Conservation (phyloP, 345 rosid genomes). For the Trapa bicornis region DNA sequence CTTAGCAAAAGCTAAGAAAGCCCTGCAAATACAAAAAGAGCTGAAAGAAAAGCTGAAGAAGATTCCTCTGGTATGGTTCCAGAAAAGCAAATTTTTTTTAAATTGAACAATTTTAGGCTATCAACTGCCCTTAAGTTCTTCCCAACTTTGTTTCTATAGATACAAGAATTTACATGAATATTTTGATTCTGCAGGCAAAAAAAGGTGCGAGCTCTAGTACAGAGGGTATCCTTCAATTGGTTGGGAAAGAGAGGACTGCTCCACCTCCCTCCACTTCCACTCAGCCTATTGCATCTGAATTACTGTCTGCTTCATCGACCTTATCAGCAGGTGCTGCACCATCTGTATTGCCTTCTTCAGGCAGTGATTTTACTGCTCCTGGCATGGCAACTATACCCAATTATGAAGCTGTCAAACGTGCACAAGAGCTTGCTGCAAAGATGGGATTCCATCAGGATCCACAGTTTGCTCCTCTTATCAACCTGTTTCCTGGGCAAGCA, state of each 20-base stretch:
- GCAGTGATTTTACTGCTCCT: conserved; percentile 21
- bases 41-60: conserved; percentile 55
- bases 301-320: conserved; percentile 16
- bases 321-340: conserved; percentile 18
- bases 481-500: conserved; percentile 59
- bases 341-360: conserved; percentile 23
- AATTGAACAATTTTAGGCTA: not conserved
- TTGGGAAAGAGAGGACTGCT: conserved; percentile 14
- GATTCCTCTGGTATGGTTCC: conserved; percentile 43
- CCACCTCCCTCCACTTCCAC: conserved; percentile 12
- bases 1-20: conserved; percentile 79
- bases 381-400: conserved; percentile 24
- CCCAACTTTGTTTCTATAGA: not conserved
- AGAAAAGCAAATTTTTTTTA: not conserved
- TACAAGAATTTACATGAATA: not conserved
- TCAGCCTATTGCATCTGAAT: conserved; percentile 18
- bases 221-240: conserved; percentile 19
- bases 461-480: conserved; percentile 54
- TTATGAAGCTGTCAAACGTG: conserved; percentile 79
- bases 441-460: conserved; percentile 85
- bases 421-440: conserved; percentile 75
- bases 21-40: conserved; percentile 57
- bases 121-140: not conserved
- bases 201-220: conserved; percentile 27
- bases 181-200: conserved; percentile 37